Evolutionary conservation across 2,329 filamentous ascomycete genomes (phyloP).

Genomic region (Cordyceps farinosa): DNA sequence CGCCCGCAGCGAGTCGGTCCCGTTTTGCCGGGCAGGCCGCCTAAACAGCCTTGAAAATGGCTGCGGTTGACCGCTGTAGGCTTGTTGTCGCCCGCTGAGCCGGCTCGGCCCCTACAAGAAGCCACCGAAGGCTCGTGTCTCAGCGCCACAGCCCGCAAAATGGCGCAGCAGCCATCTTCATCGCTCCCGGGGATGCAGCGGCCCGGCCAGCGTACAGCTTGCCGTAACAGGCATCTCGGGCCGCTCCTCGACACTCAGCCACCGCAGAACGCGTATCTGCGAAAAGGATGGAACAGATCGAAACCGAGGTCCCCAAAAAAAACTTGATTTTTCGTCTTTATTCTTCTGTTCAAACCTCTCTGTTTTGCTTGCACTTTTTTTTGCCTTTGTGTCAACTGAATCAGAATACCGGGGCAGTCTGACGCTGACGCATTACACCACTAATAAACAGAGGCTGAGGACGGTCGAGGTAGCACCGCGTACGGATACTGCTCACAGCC

Average conservation of each 20-base stretch:
- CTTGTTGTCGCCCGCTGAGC: too few relatives aligned
- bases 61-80: too few relatives aligned
- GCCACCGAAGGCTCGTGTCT: neutral
- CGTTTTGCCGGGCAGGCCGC: neutral
- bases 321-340: neutral
- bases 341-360: neutral
- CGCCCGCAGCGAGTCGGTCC: neutral
- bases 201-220: neutral
- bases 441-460: neutral
- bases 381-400: neutral
- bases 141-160: too few relatives aligned
- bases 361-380: neutral
- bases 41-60: too few relatives aligned
- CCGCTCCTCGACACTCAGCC: constrained; percentile 1
- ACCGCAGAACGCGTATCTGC: neutral
- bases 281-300: neutral
- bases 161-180: too few relatives aligned
- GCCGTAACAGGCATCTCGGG: neutral
- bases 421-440: constrained; percentile 2
- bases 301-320: neutral
- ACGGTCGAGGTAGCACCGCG: neutral
- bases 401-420: neutral
- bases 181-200: neutral
- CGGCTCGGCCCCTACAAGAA: neutral
- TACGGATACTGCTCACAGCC: neutral